phyloP scores from a whole-genome alignment of 129 eudicot genomes.

The Ambrosia artemisiifolia region DNA sequence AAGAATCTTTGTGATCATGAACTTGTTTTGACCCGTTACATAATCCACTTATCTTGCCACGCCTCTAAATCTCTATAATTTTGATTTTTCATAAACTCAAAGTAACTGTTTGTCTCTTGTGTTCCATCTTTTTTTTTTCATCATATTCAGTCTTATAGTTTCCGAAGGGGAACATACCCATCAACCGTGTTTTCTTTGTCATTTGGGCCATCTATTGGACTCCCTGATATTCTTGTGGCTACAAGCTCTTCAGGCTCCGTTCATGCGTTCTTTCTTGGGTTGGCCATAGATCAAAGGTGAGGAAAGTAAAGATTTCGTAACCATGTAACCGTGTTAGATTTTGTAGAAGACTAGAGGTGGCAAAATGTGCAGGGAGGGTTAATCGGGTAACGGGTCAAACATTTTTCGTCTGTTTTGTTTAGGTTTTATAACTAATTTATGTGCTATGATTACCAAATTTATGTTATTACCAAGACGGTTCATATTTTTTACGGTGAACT shows the following conservation, averaged over 20 bases:
- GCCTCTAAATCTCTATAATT: not conserved
- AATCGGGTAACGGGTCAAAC: not conserved
- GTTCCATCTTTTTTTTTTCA: conserved; percentile 20
- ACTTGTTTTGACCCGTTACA: not conserved
- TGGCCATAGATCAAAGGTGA: conserved; percentile 69
- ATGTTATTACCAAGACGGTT: not conserved
- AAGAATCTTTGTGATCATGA: not conserved
- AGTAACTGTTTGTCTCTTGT: not conserved
- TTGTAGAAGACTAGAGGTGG: not conserved
- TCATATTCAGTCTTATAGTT: conserved; percentile 71
- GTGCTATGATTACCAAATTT: not conserved
- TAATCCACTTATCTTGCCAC: not conserved
- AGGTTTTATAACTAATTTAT: not conserved
- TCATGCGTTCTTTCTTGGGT: conserved; percentile 65
- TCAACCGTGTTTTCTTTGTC: conserved; percentile 81
- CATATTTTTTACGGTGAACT: not conserved
- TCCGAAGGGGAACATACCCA: conserved; percentile 91
- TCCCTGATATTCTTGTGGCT: conserved; percentile 85
- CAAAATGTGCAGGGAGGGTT: not conserved
- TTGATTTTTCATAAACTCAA: not conserved
- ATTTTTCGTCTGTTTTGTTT: not conserved
- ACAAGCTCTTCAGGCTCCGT: conserved; percentile 92
- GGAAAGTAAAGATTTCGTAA: conserved; percentile 7
- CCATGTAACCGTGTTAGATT: not conserved
- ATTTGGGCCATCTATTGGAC: conserved; percentile 71